Evolutionary conservation across 2,329 filamentous ascomycete genomes (phyloP).

Genomic region (Tolypocladium amazonense): DNA sequence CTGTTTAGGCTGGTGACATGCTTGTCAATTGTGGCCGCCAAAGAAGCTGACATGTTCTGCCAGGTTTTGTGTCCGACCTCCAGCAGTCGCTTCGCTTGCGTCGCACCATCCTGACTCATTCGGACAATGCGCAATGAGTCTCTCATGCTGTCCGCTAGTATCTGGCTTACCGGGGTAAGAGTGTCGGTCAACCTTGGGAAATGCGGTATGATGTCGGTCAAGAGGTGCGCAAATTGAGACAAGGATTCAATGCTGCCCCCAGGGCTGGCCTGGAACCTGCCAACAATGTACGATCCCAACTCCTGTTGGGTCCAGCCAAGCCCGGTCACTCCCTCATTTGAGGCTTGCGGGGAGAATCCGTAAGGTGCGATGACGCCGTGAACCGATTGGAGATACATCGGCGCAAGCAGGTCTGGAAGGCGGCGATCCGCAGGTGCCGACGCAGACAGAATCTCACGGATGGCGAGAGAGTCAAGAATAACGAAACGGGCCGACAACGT

Average conservation of each 20-base stretch:
- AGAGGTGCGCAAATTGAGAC: slow-evolving; percentile 27
- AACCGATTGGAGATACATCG: slow-evolving; percentile 34
- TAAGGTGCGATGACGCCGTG: slow-evolving; percentile 13
- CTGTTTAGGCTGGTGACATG: slow-evolving; percentile 38
- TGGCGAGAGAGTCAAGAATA: slow-evolving; percentile 28
- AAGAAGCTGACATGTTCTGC: slow-evolving; percentile 25
- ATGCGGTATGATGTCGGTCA: slow-evolving; percentile 28
- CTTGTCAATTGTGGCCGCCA: slow-evolving; percentile 42
- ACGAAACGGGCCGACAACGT: slow-evolving; percentile 42
- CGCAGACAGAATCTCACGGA: slow-evolving; percentile 8
- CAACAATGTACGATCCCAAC: slow-evolving; percentile 24
- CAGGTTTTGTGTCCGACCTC: slow-evolving; percentile 32
- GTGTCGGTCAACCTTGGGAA: slow-evolving; percentile 37
- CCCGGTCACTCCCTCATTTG: slow-evolving; percentile 5
- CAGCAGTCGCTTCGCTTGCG: slow-evolving; percentile 21
- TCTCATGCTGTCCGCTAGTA: slow-evolving; percentile 21
- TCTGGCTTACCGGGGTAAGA: slow-evolving; percentile 25
- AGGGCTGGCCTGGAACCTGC: slow-evolving; percentile 28
- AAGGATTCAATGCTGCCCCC: slow-evolving; percentile 33
- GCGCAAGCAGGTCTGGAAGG: slow-evolving; percentile 14
- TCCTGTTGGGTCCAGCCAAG: slow-evolving; percentile 7
- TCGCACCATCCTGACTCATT: slow-evolving; percentile 7
- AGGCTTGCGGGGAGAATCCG: slow-evolving; percentile 5
- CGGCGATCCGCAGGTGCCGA: slow-evolving; percentile 3
- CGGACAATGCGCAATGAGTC: slow-evolving; percentile 15